These are phyloP conservation scores for Elongisporangium prolatum DNA, from an alignment of 352 stramenopile species.

Conservation along the genomic window DNA sequence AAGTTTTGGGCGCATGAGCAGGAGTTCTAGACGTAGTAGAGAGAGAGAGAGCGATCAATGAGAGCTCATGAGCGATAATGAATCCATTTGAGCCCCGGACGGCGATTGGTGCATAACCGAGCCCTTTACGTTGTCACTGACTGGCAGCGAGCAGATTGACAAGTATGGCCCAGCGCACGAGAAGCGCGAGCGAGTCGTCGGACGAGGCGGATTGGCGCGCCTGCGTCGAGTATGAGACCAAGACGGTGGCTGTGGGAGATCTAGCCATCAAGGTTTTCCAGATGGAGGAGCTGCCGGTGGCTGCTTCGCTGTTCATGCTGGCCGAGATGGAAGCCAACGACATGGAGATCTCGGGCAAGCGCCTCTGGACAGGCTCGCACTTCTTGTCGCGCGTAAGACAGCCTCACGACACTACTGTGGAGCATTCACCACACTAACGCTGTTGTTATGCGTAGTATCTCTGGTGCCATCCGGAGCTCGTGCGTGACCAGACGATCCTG, in stretches of 20 bases:
- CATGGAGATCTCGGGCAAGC: slow-evolving; percentile 72
- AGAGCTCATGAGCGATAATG: background rate
- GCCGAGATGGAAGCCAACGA: slow-evolving; percentile 54
- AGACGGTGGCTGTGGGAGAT: slow-evolving; percentile 34
- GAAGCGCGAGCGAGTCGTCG: slow-evolving; percentile 9
- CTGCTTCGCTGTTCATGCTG: slow-evolving; percentile 54
- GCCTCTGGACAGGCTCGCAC: slow-evolving; percentile 70
- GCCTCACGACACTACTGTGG: slow-evolving; percentile 2
- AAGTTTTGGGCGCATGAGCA: slow-evolving; percentile 91
- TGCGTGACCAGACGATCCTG: slow-evolving; percentile 44
- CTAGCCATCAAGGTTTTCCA: slow-evolving; percentile 42
- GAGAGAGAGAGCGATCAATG: too few relatives aligned
- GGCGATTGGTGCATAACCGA: background rate
- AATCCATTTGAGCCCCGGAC: background rate
- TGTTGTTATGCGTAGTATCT: slow-evolving; percentile 34
- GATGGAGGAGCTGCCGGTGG: slow-evolving; percentile 56
- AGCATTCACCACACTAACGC: slow-evolving; percentile 5
- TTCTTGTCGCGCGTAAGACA: slow-evolving; percentile 40
- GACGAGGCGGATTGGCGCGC: slow-evolving; percentile 47
- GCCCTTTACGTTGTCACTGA: background rate
- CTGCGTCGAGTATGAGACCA: slow-evolving; percentile 51
- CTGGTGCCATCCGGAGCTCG: slow-evolving; percentile 31
- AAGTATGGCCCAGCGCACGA: background rate
- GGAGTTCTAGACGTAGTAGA: slow-evolving; percentile 59
- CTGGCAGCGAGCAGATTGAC: background rate